Conservation (phyloP, 441 rosid genomes). For the Kokia cookei region DNA sequence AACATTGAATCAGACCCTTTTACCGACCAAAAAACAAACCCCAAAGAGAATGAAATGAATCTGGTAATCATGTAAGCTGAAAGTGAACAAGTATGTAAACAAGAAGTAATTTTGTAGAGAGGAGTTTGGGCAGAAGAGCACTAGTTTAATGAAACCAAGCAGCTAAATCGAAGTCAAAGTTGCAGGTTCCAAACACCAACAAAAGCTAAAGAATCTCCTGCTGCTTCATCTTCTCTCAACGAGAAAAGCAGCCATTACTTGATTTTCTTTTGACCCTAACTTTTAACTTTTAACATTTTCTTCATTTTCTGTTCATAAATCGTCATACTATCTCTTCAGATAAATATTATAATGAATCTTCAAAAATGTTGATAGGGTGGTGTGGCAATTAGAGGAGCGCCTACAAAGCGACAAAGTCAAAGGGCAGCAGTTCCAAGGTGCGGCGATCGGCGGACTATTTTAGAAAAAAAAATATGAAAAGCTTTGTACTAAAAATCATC, state of each 20-base stretch:
- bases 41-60: background rate
- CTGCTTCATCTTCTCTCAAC: background rate
- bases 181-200: background rate
- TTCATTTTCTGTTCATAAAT: background rate
- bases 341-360: background rate
- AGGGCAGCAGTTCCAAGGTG: conserved; percentile 77
- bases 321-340: background rate
- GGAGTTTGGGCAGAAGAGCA: background rate
- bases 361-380: conserved; percentile 4
- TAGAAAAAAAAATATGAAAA: background rate
- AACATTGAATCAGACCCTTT: background rate
- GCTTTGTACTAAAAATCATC: background rate
- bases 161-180: background rate
- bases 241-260: background rate
- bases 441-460: conserved; percentile 89
- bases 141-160: background rate
- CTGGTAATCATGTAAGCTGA: background rate
- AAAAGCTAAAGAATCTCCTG: background rate
- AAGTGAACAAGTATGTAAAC: background rate
- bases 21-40: background rate
- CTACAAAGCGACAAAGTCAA: conserved; percentile 74
- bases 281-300: background rate
- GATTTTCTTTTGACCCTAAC: background rate
- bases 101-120: background rate
- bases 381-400: conserved; percentile 27